Percentiles rank a stretch among this genome's conserved stretches.
Conservation (phyloP, 2,329 filamentous ascomycete species). For the Chlorencoelia australis region DNA sequence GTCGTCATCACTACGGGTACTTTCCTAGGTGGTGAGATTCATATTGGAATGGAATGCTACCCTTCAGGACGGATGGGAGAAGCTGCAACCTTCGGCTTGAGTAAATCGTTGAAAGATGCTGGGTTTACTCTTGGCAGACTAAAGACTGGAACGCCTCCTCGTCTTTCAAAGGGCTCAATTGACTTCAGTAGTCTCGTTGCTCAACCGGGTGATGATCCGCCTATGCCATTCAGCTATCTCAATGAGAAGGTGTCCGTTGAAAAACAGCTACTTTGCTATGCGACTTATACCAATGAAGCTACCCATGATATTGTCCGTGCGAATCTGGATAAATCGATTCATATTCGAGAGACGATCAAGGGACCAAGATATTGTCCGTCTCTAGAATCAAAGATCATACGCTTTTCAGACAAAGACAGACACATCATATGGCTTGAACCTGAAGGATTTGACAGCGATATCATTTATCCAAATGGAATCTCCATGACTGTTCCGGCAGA, state of each 20-base stretch:
- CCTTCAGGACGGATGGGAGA: constrained; percentile 91
- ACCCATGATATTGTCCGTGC: constrained; percentile 76
- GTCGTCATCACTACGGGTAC: constrained; percentile 96
- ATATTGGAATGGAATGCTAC: constrained; percentile 77
- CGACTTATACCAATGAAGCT: constrained; percentile 74
- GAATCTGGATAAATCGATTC: constrained; percentile 92
- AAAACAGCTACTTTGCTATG: constrained; percentile 76
- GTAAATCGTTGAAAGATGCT: constrained; percentile 78
- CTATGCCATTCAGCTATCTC: constrained; percentile 83
- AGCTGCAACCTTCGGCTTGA: constrained; percentile 82
- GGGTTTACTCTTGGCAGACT: constrained; percentile 83
- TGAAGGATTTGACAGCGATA: constrained; percentile 80
- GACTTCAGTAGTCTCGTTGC: constrained; percentile 61
- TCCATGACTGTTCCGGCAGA: constrained; percentile 93
- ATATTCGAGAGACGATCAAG: constrained; percentile 90
- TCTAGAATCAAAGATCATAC: constrained; percentile 84
- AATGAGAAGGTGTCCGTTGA: constrained; percentile 69
- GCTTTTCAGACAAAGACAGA: constrained; percentile 67
- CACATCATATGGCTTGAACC: constrained; percentile 97
- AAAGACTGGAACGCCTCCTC: constrained; percentile 92
- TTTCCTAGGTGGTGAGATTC: constrained; percentile 91
- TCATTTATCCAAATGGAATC: constrained; percentile 93
- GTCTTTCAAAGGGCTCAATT: constrained; percentile 73
- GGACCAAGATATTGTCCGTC: constrained; percentile 94
- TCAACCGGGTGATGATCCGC: constrained; percentile 76